Percentiles rank a stretch among this genome's conserved stretches.
Evolutionary conservation across 305 asterid genomes (phyloP).

Genomic region (Fraxinus greggii): DNA sequence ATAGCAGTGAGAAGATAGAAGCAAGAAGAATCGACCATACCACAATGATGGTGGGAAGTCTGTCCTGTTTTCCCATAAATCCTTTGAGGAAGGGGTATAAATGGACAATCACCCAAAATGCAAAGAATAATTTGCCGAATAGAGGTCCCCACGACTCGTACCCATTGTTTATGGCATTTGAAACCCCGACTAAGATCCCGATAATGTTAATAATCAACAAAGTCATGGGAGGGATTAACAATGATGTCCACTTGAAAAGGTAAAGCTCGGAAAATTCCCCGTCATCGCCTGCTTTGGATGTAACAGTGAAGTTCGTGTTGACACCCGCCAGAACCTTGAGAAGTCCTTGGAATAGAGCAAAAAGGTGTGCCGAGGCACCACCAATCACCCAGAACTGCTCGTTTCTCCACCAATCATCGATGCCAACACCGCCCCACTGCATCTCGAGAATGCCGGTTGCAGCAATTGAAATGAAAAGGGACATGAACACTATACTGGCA

Average conservation of each 20-base stretch:
- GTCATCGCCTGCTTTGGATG: conserved; percentile 53
- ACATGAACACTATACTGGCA: conserved; percentile 50
- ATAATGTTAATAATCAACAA: conserved; percentile 45
- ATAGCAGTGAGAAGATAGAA: conserved; percentile 51
- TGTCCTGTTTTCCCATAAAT: conserved; percentile 45
- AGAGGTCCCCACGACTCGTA: conserved; percentile 56
- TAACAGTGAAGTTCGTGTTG: conserved; percentile 52
- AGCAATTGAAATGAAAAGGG: conserved; percentile 47
- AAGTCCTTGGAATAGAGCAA: conserved; percentile 54
- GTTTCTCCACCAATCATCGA: conserved; percentile 62
- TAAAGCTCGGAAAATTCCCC: conserved; percentile 48
- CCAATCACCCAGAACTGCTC: conserved; percentile 72
- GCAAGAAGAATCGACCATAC: conserved; percentile 62
- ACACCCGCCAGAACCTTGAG: conserved; percentile 54
- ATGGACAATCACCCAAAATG: conserved; percentile 59
- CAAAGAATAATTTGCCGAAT: conserved; percentile 49
- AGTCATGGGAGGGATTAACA: conserved; percentile 54
- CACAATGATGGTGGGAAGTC: conserved; percentile 47
- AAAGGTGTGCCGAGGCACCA: conserved; percentile 55
- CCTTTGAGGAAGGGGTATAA: conserved; percentile 66
- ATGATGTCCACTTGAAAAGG: conserved; percentile 51
- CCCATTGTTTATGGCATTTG: conserved; percentile 49
- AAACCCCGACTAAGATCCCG: conserved; percentile 48
- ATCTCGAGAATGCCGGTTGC: conserved; percentile 51
- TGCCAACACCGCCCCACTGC: conserved; percentile 55